These are phyloP conservation scores for Salisapilia sapeloensis DNA, from an alignment of 352 stramenopile species.

Conservation along the genomic window DNA sequence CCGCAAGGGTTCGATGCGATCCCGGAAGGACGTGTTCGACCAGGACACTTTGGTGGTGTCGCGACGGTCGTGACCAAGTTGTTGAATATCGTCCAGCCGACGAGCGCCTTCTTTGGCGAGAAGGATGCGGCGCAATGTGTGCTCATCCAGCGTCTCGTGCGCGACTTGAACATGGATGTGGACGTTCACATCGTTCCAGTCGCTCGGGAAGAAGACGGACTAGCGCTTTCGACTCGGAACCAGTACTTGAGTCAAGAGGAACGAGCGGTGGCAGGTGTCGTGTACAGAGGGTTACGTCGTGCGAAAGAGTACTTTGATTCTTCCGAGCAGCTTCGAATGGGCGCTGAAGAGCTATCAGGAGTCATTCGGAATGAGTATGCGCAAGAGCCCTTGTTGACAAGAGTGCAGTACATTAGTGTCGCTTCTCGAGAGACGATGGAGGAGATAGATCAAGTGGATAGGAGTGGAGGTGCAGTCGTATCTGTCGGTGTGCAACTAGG, in stretches of 20 bases:
- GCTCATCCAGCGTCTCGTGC: slow-evolving; percentile 89
- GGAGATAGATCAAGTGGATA: slow-evolving; percentile 68
- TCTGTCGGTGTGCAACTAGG: slow-evolving; percentile 92
- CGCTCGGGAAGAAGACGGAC: slow-evolving; percentile 87
- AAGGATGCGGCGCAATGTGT: slow-evolving; percentile 98
- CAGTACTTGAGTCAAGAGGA: slow-evolving; percentile 90
- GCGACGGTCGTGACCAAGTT: slow-evolving; percentile 98
- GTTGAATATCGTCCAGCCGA: slow-evolving; percentile 96
- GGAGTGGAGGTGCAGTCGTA: slow-evolving; percentile 69
- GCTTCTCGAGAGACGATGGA: slow-evolving; percentile 91
- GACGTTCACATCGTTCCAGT: slow-evolving; percentile 86
- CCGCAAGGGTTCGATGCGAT: slow-evolving; percentile 90
- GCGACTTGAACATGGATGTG: slow-evolving; percentile 93
- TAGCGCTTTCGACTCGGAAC: slow-evolving; percentile 97
- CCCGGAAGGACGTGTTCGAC: slow-evolving; percentile 82
- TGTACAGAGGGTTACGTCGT: slow-evolving; percentile 67
- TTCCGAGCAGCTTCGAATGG: slow-evolving; percentile 7
- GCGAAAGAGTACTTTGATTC: slow-evolving; percentile 25
- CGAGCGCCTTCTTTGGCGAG: slow-evolving; percentile 96
- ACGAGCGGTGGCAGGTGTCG: slow-evolving; percentile 65
- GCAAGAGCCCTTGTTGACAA: slow-evolving; percentile 79
- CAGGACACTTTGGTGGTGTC: slow-evolving; percentile 97
- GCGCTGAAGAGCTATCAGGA: slow-evolving; percentile 13
- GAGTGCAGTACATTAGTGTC: slow-evolving; percentile 94
- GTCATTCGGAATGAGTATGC: slow-evolving; percentile 38